phyloP scores from a whole-genome alignment of 768 basidiomycete genomes.

The Tulasnella sp. region DNA sequence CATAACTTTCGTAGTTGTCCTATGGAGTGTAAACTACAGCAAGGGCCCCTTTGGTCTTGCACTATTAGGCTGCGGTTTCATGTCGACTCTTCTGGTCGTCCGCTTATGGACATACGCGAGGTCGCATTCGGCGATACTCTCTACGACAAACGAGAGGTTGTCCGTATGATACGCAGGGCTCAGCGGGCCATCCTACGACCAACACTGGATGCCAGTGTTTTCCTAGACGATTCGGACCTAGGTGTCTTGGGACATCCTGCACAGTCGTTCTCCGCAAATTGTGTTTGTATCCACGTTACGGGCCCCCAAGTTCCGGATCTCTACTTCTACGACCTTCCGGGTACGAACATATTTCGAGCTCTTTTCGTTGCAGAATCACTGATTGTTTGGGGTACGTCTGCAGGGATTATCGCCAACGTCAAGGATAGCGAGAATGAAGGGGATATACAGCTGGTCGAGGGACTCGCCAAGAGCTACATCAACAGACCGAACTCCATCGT shows the following conservation, averaged over 20 bases:
- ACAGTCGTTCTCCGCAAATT: slow-evolving; percentile 40
- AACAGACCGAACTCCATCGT: slow-evolving; percentile 10
- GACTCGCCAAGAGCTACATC: slow-evolving; percentile 11
- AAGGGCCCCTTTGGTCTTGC: slow-evolving; percentile 25
- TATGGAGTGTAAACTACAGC: slow-evolving; percentile 28
- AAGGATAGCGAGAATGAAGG: slow-evolving; percentile 6
- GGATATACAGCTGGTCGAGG: slow-evolving; percentile 12
- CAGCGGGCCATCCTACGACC: slow-evolving; percentile 21
- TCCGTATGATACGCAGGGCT: slow-evolving; percentile 19
- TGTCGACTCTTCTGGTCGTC: slow-evolving; percentile 21
- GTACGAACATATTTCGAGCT: slow-evolving; percentile 22
- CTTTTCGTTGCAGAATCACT: neutral
- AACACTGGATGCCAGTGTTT: slow-evolving; percentile 2
- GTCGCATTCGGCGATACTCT: slow-evolving; percentile 16
- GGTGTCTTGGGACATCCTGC: slow-evolving; percentile 5
- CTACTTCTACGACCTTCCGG: slow-evolving; percentile 53
- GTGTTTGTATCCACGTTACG: slow-evolving; percentile 45
- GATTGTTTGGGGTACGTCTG: neutral
- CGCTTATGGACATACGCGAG: slow-evolving; percentile 17
- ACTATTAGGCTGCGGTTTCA: slow-evolving; percentile 26
- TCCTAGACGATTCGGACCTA: slow-evolving; percentile 10
- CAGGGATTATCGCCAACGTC: slow-evolving; percentile 17
- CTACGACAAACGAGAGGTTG: slow-evolving; percentile 16
- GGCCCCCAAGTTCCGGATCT: slow-evolving; percentile 49
- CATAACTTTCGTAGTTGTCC: slow-evolving; percentile 25